A percentile compares a stretch with the other conserved stretches of the same genome.
Evolutionary conservation across 2,329 filamentous ascomycete species (phyloP).

Genomic region (Amylocarpus encephaloides): DNA sequence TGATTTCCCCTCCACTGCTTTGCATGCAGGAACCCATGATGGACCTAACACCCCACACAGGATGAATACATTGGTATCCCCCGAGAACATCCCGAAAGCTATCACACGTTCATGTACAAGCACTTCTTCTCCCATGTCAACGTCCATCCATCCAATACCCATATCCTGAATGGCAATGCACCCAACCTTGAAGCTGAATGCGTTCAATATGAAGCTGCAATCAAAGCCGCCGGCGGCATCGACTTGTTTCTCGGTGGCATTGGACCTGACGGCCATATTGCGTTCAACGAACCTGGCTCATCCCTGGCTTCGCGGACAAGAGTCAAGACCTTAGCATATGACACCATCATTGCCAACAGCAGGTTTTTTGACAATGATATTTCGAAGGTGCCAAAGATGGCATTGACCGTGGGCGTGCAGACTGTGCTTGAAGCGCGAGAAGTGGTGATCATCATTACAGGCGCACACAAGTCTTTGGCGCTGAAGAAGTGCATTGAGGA

Average conservation of each 20-base stretch:
- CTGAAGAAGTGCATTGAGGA: conserved; percentile 76
- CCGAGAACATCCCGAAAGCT: conserved; percentile 76
- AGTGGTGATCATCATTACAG: conserved; percentile 76
- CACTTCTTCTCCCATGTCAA: conserved; percentile 85
- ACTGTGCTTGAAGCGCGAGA: conserved; percentile 76
- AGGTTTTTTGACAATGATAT: conserved; percentile 76
- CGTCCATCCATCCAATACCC: conserved; percentile 72
- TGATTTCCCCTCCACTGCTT: conserved; percentile 6
- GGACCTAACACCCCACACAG: conserved; percentile 34
- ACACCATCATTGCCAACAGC: conserved; percentile 80
- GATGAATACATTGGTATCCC: conserved; percentile 84
- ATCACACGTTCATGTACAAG: conserved; percentile 91
- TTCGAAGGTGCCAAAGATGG: conserved; percentile 69
- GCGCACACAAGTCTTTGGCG: conserved; percentile 73
- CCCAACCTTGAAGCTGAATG: conserved; percentile 70
- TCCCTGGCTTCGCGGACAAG: conserved; percentile 70
- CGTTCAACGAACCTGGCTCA: conserved; percentile 85
- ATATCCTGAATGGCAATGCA: conserved; percentile 79
- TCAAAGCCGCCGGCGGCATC: conserved; percentile 68
- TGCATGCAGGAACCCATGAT: conserved; percentile 1
- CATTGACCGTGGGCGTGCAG: conserved; percentile 77
- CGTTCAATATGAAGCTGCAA: conserved; percentile 71
- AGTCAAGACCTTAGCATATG: conserved; percentile 81
- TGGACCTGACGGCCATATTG: conserved; percentile 80
- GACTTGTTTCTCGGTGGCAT: conserved; percentile 82